Evolutionary conservation across 352 stramenopile genomes (phyloP).

Genomic region (Phytophthora hibernalis): DNA sequence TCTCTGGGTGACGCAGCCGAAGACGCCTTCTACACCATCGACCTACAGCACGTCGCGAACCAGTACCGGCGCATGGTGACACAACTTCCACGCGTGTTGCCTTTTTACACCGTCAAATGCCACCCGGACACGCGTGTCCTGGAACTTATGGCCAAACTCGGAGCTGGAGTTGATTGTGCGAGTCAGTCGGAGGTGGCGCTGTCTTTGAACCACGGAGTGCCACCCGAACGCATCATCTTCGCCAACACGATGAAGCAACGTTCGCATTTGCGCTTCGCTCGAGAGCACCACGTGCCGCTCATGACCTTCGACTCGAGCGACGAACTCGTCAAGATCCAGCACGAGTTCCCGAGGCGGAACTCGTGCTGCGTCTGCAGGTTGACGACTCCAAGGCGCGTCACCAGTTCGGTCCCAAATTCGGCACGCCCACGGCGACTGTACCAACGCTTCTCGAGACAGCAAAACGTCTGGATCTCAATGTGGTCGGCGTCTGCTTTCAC

Average conservation of each 20-base stretch:
- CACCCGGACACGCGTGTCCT: conserved; percentile 79
- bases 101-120: conserved; percentile 94
- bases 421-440: conserved; percentile 61
- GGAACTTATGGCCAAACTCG: conserved; percentile 49
- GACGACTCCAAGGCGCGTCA: conserved; percentile 89
- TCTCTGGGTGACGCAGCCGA: conserved; percentile 37
- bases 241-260: conserved; percentile 91
- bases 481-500: conserved; percentile 91
- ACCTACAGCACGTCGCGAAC: conserved; percentile 56
- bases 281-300: conserved; percentile 61
- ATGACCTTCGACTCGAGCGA: conserved; percentile 90
- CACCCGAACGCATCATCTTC: conserved; percentile 82
- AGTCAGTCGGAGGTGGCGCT: conserved; percentile 80
- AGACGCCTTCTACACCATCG: conserved; percentile 74
- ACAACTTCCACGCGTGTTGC: conserved; percentile 57
- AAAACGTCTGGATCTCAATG: conserved; percentile 62
- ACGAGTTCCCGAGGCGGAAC: conserved; percentile 51
- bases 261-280: conserved; percentile 73
- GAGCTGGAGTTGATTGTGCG: conserved; percentile 89
- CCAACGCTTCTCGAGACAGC: conserved; percentile 65
- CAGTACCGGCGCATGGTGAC: conserved; percentile 55
- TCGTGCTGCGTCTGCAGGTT: conserved; percentile 79
- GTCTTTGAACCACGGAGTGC: conserved; percentile 62
- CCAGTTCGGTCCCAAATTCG: conserved; percentile 89
- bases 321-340: conserved; percentile 78